phyloP scores from a whole-genome alignment of 2,329 filamentous ascomycete species.

The Ciborinia camelliae region DNA sequence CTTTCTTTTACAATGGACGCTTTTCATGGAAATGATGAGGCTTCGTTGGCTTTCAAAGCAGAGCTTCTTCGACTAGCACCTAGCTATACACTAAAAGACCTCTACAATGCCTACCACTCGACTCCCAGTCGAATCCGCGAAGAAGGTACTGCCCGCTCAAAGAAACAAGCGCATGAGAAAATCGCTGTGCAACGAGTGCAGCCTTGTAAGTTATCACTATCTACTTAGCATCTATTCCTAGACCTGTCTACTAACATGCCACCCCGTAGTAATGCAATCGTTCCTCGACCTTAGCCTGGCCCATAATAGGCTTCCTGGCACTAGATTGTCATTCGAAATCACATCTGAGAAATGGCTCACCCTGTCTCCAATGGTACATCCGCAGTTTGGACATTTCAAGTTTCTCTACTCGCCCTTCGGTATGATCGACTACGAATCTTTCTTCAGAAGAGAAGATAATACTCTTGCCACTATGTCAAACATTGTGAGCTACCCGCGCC shows the following conservation, averaged over 20 bases:
- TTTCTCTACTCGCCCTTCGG: background rate
- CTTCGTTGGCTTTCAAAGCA: background rate
- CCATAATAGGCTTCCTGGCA: too few species aligned
- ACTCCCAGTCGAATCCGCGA: background rate
- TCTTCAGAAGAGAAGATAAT: background rate
- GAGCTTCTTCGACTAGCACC: background rate
- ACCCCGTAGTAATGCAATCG: background rate
- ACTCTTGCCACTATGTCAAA: rapidly evolving
- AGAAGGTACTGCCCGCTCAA: background rate
- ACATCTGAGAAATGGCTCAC: background rate
- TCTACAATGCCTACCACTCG: background rate
- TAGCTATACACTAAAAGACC: background rate
- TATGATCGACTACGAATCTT: background rate
- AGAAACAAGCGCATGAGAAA: too few species aligned
- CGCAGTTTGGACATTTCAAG: background rate
- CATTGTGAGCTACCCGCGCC: background rate
- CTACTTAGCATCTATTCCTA: rapidly evolving
- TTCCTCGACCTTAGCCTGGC: background rate
- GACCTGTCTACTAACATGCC: background rate
- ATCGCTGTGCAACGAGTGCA: background rate
- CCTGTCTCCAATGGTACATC: background rate
- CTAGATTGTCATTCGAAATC: background rate
- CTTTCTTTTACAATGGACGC: background rate
- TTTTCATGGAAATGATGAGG: background rate
- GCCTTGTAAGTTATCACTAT: background rate